These are phyloP conservation scores for Coccomyxa subellipsoidea DNA, from an alignment of 163 green algal genomes.

Conservation along the genomic window DNA sequence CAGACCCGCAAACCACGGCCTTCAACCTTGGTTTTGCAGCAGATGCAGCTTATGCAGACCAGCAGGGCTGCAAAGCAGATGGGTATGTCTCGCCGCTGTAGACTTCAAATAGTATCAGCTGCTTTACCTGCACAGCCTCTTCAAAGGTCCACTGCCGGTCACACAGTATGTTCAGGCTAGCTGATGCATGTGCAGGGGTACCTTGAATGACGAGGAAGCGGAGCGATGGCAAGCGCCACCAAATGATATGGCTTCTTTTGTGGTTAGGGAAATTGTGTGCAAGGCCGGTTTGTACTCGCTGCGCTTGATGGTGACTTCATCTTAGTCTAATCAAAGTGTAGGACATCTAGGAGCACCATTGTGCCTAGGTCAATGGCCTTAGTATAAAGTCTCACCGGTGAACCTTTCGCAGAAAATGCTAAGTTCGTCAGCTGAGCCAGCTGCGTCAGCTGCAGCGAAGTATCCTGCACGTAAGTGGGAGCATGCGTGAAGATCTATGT, in stretches of 20 bases:
- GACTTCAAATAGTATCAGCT: too few relatives aligned
- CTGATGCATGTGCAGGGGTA: background rate
- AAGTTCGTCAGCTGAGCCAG: too few relatives aligned
- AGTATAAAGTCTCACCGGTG: too few relatives aligned
- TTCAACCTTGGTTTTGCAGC: conserved; percentile 5
- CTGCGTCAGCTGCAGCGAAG: too few relatives aligned
- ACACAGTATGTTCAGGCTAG: background rate
- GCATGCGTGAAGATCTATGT: too few relatives aligned
- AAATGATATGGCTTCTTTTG: background rate
- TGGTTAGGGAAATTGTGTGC: background rate
- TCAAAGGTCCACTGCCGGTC: background rate
- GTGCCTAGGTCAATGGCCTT: too few relatives aligned
- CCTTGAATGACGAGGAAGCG: background rate
- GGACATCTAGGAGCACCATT: too few relatives aligned
- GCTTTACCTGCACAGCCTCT: background rate
- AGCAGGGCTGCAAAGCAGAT: background rate
- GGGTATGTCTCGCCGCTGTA: background rate
- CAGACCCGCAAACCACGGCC: background rate
- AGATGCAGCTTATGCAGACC: background rate
- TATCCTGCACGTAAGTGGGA: too few relatives aligned
- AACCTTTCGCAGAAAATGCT: too few relatives aligned
- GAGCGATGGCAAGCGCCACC: background rate
- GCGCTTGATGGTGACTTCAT: background rate
- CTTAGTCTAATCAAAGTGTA: too few relatives aligned
- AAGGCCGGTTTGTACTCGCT: background rate